Percentiles rank a stretch among this genome's conserved stretches.
These are phyloP conservation scores for Phytopythium cucurbitacearum DNA, from an alignment of 352 stramenopile species.

Conservation along the genomic window DNA sequence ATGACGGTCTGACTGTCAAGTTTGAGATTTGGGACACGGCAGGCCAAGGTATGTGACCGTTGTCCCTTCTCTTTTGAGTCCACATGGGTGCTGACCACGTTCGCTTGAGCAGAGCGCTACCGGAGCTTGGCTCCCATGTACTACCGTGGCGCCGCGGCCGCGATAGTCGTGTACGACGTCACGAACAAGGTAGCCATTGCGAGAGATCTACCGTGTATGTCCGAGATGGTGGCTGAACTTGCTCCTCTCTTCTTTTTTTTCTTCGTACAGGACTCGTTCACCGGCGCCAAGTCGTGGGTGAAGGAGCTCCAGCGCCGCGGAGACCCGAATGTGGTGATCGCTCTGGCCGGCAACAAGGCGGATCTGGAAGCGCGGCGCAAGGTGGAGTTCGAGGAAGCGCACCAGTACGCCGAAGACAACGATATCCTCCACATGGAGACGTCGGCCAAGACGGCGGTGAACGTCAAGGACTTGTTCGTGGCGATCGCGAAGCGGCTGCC, in stretches of 20 bases:
- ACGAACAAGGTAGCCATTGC: constrained; percentile 88
- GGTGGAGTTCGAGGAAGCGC: constrained; percentile 95
- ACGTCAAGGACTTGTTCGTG: constrained; percentile 99
- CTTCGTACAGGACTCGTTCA: constrained; percentile 90
- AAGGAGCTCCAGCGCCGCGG: constrained; percentile 99
- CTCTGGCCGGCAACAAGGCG: constrained; percentile 97
- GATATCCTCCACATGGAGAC: constrained; percentile 99
- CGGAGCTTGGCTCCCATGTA: constrained; percentile 98
- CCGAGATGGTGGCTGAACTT: neutral
- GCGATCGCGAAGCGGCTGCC: constrained; percentile 91
- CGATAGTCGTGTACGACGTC: constrained; percentile 97
- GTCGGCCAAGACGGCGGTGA: constrained; percentile 98
- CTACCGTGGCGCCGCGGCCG: constrained; percentile 93
- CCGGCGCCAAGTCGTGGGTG: constrained; percentile 98
- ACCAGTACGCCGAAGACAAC: constrained; percentile 98
- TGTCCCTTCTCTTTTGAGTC: neutral
- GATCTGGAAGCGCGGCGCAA: constrained; percentile 97
- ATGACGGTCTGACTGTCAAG: constrained; percentile 98
- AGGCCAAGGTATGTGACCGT: constrained; percentile 76
- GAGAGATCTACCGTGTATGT: neutral
- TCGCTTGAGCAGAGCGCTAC: constrained; percentile 85
- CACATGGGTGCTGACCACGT: neutral
- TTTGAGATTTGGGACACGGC: constrained; percentile 99
- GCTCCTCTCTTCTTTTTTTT: constrained; percentile 3
- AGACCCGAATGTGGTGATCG: constrained; percentile 97